A percentile compares a stretch with the other conserved stretches of the same genome.
phyloP scores from a whole-genome alignment of 1,284 basidiomycete genomes.

The Fomes fomentarius region DNA sequence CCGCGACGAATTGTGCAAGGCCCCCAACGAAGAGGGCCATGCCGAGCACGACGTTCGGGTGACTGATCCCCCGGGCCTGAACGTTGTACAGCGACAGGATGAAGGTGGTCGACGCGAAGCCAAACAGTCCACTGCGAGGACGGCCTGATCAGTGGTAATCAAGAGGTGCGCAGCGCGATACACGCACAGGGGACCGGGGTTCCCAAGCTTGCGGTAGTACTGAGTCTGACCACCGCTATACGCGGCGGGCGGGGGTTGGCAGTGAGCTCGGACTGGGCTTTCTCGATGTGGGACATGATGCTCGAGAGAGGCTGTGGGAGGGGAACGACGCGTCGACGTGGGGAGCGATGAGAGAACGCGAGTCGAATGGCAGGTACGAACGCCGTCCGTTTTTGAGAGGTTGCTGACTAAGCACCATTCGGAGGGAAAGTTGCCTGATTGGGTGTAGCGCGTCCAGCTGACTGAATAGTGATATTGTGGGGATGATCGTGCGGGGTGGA shows the following conservation, averaged over 20 bases:
- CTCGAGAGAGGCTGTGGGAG: constrained; percentile 6
- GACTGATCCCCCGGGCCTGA: constrained; percentile 49
- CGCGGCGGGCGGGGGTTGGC: constrained; percentile 16
- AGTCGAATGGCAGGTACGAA: constrained; percentile 6
- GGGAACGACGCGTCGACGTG: constrained; percentile 12
- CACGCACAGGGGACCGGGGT: constrained; percentile 37
- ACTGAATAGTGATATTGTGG: constrained; percentile 10
- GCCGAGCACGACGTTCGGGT: constrained; percentile 80
- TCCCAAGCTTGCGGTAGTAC: constrained; percentile 28
- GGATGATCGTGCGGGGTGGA: constrained; percentile 11
- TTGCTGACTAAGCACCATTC: constrained; percentile 20
- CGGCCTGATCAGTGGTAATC: background rate
- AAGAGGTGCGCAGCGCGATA: background rate
- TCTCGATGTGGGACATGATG: constrained; percentile 29
- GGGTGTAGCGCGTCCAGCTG: constrained; percentile 22
- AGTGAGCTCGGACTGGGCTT: constrained; percentile 23
- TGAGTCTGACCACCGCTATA: constrained; percentile 7
- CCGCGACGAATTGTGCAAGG: constrained; percentile 74
- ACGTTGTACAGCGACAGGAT: constrained; percentile 73
- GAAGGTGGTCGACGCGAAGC: constrained; percentile 76
- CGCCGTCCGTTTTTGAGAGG: constrained; percentile 18
- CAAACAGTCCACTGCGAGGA: constrained; percentile 59
- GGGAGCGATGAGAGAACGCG: constrained; percentile 13
- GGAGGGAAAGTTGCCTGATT: constrained; percentile 6
- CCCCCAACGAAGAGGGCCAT: constrained; percentile 87